A percentile compares a stretch with the other conserved stretches of the same genome.
phyloP scores from a whole-genome alignment of 2,329 filamentous ascomycete genomes.

The Fusarium compactum region DNA sequence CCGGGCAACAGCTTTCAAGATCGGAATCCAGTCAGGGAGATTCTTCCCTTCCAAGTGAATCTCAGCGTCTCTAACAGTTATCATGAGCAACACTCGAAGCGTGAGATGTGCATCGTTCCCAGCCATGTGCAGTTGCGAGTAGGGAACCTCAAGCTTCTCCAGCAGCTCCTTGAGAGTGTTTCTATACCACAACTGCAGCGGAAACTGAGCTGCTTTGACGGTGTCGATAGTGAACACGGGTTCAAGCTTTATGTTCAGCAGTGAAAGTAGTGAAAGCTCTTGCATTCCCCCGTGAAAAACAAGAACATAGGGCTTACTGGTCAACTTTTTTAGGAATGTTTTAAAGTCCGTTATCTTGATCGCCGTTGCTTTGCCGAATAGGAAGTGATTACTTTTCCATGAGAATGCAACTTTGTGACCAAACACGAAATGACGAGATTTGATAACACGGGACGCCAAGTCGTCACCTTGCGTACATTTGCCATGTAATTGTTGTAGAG shows the following conservation, averaged over 20 bases:
- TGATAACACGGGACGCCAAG: conserved; percentile 3
- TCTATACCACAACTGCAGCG: conserved; percentile 42
- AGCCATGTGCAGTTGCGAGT: conserved; percentile 37
- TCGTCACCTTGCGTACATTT: not conserved
- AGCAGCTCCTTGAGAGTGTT: conserved; percentile 41
- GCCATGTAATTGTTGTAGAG: not conserved
- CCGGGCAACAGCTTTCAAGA: conserved; percentile 9
- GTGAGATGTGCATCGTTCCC: conserved; percentile 46
- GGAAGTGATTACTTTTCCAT: not conserved
- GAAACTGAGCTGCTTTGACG: conserved; percentile 43
- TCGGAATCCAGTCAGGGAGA: conserved; percentile 2
- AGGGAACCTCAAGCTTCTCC: conserved; percentile 32
- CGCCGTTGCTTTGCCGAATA: conserved; percentile 16
- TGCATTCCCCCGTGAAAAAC: conserved; percentile 7
- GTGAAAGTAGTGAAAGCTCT: conserved; percentile 24
- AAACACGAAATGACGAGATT: conserved; percentile 20
- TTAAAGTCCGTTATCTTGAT: not conserved
- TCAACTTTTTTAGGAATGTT: not conserved
- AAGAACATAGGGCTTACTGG: conserved; percentile 9
- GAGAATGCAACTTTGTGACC: not conserved
- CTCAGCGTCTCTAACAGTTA: conserved; percentile 9
- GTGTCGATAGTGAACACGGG: conserved; percentile 44
- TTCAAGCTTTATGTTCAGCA: conserved; percentile 30
- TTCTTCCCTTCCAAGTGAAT: not conserved
- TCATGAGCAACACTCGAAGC: conserved; percentile 29